These are phyloP conservation scores for Wickerhamiella occidentalis DNA, from an alignment of 805 yeast genomes.

Conservation along the genomic window DNA sequence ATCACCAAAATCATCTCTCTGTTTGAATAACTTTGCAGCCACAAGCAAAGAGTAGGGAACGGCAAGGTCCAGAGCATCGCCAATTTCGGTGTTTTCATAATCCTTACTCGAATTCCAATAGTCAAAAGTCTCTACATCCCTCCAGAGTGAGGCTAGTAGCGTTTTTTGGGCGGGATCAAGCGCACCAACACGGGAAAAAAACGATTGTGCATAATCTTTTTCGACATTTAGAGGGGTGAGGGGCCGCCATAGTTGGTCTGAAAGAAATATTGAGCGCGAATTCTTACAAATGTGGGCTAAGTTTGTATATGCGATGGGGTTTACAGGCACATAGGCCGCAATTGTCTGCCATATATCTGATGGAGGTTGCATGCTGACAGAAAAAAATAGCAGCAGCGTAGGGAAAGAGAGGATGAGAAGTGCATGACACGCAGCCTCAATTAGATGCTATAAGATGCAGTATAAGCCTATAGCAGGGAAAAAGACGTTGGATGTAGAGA, in stretches of 20 bases:
- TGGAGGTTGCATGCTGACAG: constrained; percentile 4
- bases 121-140: neutral
- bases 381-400: neutral
- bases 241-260: constrained; percentile 2
- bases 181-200: neutral
- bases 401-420: too few relatives aligned
- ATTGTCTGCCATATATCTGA: constrained; percentile 4
- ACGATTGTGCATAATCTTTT: neutral
- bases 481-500: too few relatives aligned
- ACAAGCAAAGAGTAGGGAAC: constrained; percentile 1
- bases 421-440: too few relatives aligned
- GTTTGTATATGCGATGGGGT: neutral
- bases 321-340: neutral
- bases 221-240: neutral
- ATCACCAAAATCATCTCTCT: neutral
- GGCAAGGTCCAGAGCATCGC: neutral
- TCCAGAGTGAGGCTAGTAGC: neutral
- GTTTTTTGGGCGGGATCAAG: neutral
- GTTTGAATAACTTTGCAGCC: constrained; percentile 2
- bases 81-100: neutral
- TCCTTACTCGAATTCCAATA: constrained; percentile 1
- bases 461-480: too few relatives aligned
- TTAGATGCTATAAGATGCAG: too few relatives aligned
- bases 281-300: neutral
- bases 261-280: neutral